These are phyloP conservation scores for Actinomucor elegans DNA, from an alignment of 371 early-diverging fungal genomes.

Conservation along the genomic window DNA sequence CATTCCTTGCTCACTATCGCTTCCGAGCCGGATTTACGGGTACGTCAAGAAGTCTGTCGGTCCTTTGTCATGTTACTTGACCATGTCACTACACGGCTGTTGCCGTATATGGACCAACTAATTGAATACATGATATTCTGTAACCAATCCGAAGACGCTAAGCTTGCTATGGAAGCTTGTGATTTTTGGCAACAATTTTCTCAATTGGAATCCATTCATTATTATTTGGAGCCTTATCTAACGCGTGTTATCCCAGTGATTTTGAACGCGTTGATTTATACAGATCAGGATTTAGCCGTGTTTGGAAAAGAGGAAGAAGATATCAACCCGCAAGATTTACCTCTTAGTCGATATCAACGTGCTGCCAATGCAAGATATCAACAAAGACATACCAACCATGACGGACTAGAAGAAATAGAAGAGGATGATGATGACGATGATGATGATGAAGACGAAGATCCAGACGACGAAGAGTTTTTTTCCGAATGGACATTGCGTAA, in stretches of 20 bases:
- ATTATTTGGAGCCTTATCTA: constrained; percentile 74
- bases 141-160: constrained; percentile 75
- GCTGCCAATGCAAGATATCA: background rate
- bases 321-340: constrained; percentile 78
- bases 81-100: constrained; percentile 71
- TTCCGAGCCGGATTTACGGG: constrained; percentile 65
- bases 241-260: constrained; percentile 80
- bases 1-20: constrained; percentile 76
- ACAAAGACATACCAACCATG: constrained; percentile 35
- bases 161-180: constrained; percentile 90
- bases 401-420: constrained; percentile 15
- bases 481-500: constrained; percentile 96
- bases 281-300: constrained; percentile 80
- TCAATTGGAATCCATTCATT: constrained; percentile 71
- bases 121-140: constrained; percentile 92
- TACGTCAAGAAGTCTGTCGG: constrained; percentile 87
- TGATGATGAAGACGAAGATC: constrained; percentile 82
- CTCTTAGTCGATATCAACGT: constrained; percentile 45
- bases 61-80: constrained; percentile 87
- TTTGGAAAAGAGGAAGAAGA: constrained; percentile 73
- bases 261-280: constrained; percentile 87
- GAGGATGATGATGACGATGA: constrained; percentile 76
- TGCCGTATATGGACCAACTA: constrained; percentile 75
- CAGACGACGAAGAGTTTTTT: constrained; percentile 88
- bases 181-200: constrained; percentile 96